A percentile compares a stretch with the other conserved stretches of the same genome.
Evolutionary conservation across 192 early-diverging fungal genomes (phyloP).

Genomic region (Entomortierella beljakovae): DNA sequence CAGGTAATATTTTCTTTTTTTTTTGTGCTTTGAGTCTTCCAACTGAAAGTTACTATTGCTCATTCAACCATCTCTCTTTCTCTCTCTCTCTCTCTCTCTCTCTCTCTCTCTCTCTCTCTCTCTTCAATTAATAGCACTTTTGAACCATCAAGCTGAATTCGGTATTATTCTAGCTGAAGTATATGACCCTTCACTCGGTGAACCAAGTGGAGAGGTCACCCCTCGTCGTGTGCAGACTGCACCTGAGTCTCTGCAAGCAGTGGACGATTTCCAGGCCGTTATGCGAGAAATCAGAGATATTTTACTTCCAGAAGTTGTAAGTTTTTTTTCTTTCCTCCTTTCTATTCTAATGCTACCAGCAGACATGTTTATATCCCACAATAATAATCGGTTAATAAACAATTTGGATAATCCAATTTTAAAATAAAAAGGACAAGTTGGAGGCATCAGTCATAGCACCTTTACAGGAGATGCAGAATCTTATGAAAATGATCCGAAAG

Average conservation of each 20-base stretch:
- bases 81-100: no score
- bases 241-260: conserved; percentile 47
- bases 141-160: conserved; percentile 55
- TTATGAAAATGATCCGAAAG: conserved; percentile 85
- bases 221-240: conserved; percentile 51
- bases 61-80: no score
- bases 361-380: no score
- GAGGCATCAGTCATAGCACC: conserved; percentile 85
- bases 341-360: no score
- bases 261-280: conserved; percentile 45
- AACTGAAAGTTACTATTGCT: no score
- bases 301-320: conserved; percentile 55
- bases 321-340: no score
- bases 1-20: conserved; percentile 10
- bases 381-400: no score
- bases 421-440: conserved; percentile 63
- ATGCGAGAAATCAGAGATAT: conserved; percentile 53
- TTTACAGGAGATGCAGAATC: conserved; percentile 73
- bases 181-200: conserved; percentile 48
- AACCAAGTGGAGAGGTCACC: conserved; percentile 33
- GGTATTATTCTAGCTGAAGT: conserved; percentile 50
- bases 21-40: neutral
- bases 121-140: conserved; percentile 15
- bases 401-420: conserved; percentile 33
- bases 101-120: neutral